Base-by-base conservation (phyloP, 495 filamentous ascomycete genomes). In the Penicillium longicatenatum region DNA sequence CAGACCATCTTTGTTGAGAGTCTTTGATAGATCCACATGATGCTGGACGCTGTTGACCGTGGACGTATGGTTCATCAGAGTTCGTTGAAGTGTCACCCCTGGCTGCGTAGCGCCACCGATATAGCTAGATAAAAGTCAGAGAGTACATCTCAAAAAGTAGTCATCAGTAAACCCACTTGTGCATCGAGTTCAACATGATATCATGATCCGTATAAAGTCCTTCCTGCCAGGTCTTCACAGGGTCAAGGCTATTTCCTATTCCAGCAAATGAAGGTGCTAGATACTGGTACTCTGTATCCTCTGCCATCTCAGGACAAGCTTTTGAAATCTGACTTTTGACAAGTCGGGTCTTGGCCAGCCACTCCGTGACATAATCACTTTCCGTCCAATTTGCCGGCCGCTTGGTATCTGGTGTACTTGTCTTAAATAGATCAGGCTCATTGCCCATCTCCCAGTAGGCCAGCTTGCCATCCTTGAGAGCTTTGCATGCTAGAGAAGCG, bases 361-460 rank as follows among this genome's bases (percentile, higher is more conserved):
- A 90, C 62, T 90, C 77, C n/a, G 62, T 43, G 2, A 87, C 83
- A 63, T 84, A 89, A 29, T 76, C 72, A 41, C 65, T 63, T 62
- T 88, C 87, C 37, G 71, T 77, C 80, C 84, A 90, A 49, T 59
- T 67, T 0, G 77, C 41, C 11, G 84, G 80, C 26, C 86, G 70
- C 46, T 83, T 78, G 3, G 72, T 67, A 0, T 82, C 82, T 54
- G 83, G 82, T 12, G 78, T 60, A 26, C 79, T 82, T 4, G 78
- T 81, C 19, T 79, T 78, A 64, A 71, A 88, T 22, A 89, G 70
- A 61, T 90, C 86, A 0, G 86, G 85, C 69, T 90, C 87, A 55
- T 90, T 89, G 16, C 86, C 87, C 60, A 86, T 79, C 52, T 84
- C 81, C 85, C 84, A 89, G 54, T 71, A 70, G 22, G 81, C 73